Conservation (phyloP, 805 yeast species). For the Saccharomycopsis vini region DNA sequence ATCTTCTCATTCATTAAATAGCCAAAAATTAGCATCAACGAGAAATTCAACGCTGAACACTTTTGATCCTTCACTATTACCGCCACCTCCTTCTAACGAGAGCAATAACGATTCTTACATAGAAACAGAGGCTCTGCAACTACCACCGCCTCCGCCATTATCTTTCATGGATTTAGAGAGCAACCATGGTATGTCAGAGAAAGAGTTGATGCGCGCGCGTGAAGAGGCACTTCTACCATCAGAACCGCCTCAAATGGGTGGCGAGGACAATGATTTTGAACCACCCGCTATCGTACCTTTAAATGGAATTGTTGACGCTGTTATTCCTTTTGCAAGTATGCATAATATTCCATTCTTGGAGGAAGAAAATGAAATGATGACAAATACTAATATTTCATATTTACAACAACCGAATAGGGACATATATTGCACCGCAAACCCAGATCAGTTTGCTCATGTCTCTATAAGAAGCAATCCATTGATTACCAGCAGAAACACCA, state of each 20-base stretch:
- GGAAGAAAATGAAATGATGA: neutral
- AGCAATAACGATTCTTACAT: no score
- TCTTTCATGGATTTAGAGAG: neutral
- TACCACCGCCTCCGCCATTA: constrained; percentile 7
- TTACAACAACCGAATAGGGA: no score
- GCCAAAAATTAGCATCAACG: no score
- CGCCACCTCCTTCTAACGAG: no score
- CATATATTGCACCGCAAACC: no score
- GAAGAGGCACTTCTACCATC: constrained; percentile 61
- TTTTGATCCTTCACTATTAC: no score
- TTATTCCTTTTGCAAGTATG: neutral
- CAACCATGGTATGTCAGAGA: constrained; percentile 35
- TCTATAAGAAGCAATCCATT: no score
- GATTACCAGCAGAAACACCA: neutral
- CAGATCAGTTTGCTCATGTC: no score
- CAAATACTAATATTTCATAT: neutral
- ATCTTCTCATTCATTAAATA: no score
- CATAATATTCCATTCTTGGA: constrained; percentile 11
- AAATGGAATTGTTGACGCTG: neutral
- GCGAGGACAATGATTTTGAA: no score
- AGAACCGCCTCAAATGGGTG: constrained; percentile 29
- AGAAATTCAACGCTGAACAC: no score
- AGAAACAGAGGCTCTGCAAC: constrained; percentile 3
- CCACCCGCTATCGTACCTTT: neutral
- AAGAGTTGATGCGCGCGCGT: constrained; percentile 42